Evolutionary conservation across 495 filamentous ascomycete genomes (phyloP), one percentile per base, ranked within the genome.

Genomic region (Opeltia flavorubescens): DNA sequence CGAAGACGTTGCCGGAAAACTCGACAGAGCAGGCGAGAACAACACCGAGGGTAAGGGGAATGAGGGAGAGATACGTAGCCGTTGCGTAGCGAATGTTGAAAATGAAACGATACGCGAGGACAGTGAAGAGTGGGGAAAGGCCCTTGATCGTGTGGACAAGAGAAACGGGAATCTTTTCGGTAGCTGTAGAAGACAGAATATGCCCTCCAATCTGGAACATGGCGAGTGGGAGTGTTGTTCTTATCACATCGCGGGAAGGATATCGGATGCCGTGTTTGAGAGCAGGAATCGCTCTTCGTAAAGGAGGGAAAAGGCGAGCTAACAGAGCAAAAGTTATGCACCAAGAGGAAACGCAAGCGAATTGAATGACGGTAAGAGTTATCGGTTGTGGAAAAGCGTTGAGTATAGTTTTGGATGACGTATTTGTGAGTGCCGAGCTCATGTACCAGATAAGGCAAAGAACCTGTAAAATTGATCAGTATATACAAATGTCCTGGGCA

Each of bases 121-220:
- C 91, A 0, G 91, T 96, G 58, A 96, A 89, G 23, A 99, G 73
- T 2, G 91, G 91, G 1, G 93, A 96, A 36, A 99, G 81, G n/a
- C 91, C 93, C 66, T 99, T 99, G 61, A 99, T 95, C 1, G 93
- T 96, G 65, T 99, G 91, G 15, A 99, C 91, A 33, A 99, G 72
- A 18, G 89, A 95, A 7, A 99, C 91, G 4, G 93, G 88, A 33
- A 96, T 96, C 51, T 88, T 84, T 35, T 84, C 78, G 42, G 87
- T 99, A 12, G 91, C 89, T 56, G 86, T 94, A 6, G 88, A 93
- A 56, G 80, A 89, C 8, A 95, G 69, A 35, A 99, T 86, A 63
- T 96, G 93, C 13, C 93, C 91, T 3, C 81, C 82, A 42, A 99
- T 80, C 61, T 95, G 89, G 62, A 99, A 99, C 38, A 81, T 70